Evolutionary conservation across 805 yeast species (phyloP), one percentile per base, ranked within the genome.

Genomic region (Barnettozyma siamensis): DNA sequence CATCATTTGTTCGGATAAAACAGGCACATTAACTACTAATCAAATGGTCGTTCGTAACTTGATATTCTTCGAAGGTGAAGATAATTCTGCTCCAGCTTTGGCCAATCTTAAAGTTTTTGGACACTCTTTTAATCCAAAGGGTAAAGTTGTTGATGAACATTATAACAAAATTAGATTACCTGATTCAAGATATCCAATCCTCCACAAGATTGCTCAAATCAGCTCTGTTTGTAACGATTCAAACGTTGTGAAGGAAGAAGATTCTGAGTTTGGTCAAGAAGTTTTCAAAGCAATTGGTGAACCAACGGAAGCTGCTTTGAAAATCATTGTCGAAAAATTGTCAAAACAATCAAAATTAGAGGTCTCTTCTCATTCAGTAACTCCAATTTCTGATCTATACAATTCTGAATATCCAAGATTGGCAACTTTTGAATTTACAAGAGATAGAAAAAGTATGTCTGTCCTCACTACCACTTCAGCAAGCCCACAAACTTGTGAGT

Each of bases 281-380:
- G 35, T 37, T 15, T 54, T 31, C 42, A 53, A 48, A 40, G 47
- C 58, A 24, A 54, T 66, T 49, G 80, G 80, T 37, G 80, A 75
- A 54, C 78, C 80, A 23, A 75, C 80, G 7, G 80, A 75, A 55
- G 76, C 77, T 17, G 73, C 78, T 9, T 73, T 73, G 47, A 62
- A 62, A 40, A 71, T 76, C 15, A 47, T 70, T 20, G 65, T 66
- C 26, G 59, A 64, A 38, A 54, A 55, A 20, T 43, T 50, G 8
- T 48, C 55, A 4, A 44, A 42, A 18, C 46, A 61, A 12, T 40
- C 54, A 24, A 27, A 58, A 44, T 34, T 38, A 29, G 69, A 73
- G 33, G 12, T 18, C n/a, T 27, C 20, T 20, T 70, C 70, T 8
- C 61, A 23, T 3, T 70, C 48, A 11, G 45, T 49, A 4, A 56